phyloP scores from a whole-genome alignment of 768 basidiomycete species.

The Tulasnella sp. region DNA sequence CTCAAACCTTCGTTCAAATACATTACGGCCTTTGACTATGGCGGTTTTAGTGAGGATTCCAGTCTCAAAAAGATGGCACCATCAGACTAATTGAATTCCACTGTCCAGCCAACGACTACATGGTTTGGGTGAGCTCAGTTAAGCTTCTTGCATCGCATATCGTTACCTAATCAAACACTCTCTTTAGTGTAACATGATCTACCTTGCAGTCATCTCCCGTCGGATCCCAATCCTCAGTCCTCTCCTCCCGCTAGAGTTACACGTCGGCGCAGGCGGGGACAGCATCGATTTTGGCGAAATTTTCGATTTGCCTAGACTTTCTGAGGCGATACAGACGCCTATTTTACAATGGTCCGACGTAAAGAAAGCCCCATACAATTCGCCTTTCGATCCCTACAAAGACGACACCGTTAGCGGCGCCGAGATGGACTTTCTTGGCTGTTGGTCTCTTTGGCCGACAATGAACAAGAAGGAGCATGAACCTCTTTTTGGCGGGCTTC shows the following conservation, averaged over 20 bases:
- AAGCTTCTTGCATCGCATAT: not conserved
- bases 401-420: not conserved
- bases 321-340: constrained; percentile 43
- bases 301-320: constrained; percentile 55
- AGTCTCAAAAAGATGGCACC: not conserved
- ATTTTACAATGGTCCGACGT: constrained; percentile 63
- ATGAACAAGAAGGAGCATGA: not conserved
- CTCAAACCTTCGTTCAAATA: not conserved
- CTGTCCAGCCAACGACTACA: not conserved
- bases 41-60: not conserved
- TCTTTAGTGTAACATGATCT: constrained; percentile 10
- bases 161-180: not conserved
- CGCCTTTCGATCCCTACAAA: not conserved
- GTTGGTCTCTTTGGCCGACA: constrained; percentile 22
- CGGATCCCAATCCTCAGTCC: constrained; percentile 15
- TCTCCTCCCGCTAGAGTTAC: not conserved
- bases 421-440: constrained; percentile 18
- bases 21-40: not conserved
- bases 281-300: constrained; percentile 47
- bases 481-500: not conserved
- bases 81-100: not conserved
- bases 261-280: not conserved
- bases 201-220: constrained; percentile 4
- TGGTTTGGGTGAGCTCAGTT: not conserved
- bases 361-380: constrained; percentile 40